Evolutionary conservation across 768 basidiomycete genomes (phyloP).

Genomic region (Baorangia bicolor): DNA sequence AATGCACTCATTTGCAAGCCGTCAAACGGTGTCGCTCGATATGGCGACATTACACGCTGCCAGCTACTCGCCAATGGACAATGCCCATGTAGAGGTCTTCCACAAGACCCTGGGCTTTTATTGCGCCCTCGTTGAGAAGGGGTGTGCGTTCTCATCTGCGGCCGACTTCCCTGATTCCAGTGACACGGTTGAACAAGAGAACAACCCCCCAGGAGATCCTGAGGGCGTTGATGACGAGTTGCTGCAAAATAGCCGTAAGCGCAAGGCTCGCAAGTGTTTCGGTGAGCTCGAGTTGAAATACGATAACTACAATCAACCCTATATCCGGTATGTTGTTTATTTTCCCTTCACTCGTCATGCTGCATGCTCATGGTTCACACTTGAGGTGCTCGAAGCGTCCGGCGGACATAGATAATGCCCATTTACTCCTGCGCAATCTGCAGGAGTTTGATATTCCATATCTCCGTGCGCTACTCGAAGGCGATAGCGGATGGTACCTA

Average conservation of each 20-base stretch:
- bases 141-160: not conserved
- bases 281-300: not conserved
- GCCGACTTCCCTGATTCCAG: not conserved
- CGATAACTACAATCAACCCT: not conserved
- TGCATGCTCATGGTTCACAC: not conserved
- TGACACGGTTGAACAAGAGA: not conserved
- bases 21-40: not conserved
- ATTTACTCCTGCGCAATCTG: conserved; percentile 23
- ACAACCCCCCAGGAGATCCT: not conserved
- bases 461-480: conserved; percentile 18
- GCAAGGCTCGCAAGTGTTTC: not conserved
- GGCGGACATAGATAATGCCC: not conserved
- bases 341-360: not conserved
- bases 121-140: not conserved
- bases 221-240: not conserved
- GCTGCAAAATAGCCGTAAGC: not conserved
- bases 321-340: not conserved
- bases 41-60: not conserved
- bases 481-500: not conserved
- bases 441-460: conserved; percentile 16
- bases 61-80: not conserved
- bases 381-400: not conserved
- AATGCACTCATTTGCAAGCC: not conserved
- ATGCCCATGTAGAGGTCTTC: not conserved
- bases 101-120: not conserved